These are phyloP conservation scores for Candida chauliodis DNA, from an alignment of 805 yeast genomes.

Conservation along the genomic window DNA sequence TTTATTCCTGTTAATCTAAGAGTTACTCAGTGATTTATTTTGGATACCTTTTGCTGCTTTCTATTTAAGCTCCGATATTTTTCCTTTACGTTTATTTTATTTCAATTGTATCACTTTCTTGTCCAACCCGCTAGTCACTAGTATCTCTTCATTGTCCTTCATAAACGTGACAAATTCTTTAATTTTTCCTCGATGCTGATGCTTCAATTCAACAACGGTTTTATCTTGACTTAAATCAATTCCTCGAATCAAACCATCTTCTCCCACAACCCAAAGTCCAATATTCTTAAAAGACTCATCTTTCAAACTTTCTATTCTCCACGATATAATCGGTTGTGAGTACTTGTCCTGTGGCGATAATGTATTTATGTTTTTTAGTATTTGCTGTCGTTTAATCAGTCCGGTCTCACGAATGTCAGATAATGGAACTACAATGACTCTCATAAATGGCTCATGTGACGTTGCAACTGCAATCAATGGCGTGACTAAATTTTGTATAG, in stretches of 20 bases:
- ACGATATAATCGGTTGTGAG: slow-evolving; percentile 46
- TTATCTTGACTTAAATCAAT: slow-evolving; percentile 44
- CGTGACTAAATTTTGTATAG: slow-evolving; percentile 15
- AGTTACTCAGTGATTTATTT: too few relatives aligned
- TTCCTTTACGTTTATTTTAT: too few relatives aligned
- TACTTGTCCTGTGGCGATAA: slow-evolving; percentile 68
- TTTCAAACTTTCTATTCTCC: too few relatives aligned
- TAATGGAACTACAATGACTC: slow-evolving; percentile 55
- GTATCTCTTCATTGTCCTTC: slow-evolving; percentile 28
- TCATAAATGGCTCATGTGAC: slow-evolving; percentile 73
- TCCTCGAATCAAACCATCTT: slow-evolving; percentile 65
- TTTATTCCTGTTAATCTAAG: too few relatives aligned
- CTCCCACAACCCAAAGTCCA: slow-evolving; percentile 69
- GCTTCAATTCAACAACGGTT: slow-evolving; percentile 30
- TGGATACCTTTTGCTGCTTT: too few relatives aligned
- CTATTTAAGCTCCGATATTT: too few relatives aligned
- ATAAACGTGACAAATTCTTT: slow-evolving; percentile 36
- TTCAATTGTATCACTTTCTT: slow-evolving; percentile 12
- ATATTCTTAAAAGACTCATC: slow-evolving; percentile 8
- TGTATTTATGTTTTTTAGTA: slow-evolving; percentile 35
- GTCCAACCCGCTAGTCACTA: slow-evolving; percentile 51
- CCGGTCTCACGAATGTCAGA: slow-evolving; percentile 5
- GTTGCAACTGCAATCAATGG: slow-evolving; percentile 61
- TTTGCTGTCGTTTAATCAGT: slow-evolving; percentile 24
- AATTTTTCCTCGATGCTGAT: slow-evolving; percentile 44